Conservation (phyloP, 2,329 filamentous ascomycete species). For the Paecilomyces fulvus region DNA sequence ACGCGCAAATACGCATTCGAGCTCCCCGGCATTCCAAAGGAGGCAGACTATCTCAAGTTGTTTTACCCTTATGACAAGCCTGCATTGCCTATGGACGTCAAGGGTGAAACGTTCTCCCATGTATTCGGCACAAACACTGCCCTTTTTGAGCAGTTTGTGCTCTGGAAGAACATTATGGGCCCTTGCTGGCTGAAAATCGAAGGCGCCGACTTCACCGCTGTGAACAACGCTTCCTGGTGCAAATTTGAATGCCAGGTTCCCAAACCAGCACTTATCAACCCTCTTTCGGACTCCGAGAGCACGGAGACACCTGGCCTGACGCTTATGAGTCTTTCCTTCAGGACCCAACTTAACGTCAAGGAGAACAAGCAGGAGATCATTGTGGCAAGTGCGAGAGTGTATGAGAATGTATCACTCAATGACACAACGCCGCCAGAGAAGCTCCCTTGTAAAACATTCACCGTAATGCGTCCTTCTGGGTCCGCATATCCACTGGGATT, state of each 20-base stretch:
- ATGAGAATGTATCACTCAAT: constrained; percentile 77
- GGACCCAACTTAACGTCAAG: constrained; percentile 80
- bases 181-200: constrained; percentile 94
- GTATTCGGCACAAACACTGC: constrained; percentile 91
- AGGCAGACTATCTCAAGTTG: constrained; percentile 89
- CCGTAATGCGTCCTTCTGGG: constrained; percentile 73
- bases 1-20: constrained; percentile 94
- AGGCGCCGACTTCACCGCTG: constrained; percentile 69
- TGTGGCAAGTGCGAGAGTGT: constrained; percentile 82
- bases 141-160: constrained; percentile 93
- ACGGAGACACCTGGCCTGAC: constrained; percentile 79
- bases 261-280: constrained; percentile 66
- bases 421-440: constrained; percentile 86
- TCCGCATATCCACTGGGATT: constrained; percentile 77
- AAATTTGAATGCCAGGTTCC: constrained; percentile 82
- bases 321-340: constrained; percentile 87
- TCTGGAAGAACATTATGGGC: constrained; percentile 99
- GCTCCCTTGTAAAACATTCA: constrained; percentile 83
- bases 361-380: constrained; percentile 96
- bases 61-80: constrained; percentile 88
- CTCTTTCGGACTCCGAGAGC: constrained; percentile 68
- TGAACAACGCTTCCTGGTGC: constrained; percentile 94
- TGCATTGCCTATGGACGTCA: constrained; percentile 58
- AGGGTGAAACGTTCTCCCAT: constrained; percentile 84
- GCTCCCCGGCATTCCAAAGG: constrained; percentile 73